Conservation (phyloP, 805 yeast species). For the Candida maris region DNA sequence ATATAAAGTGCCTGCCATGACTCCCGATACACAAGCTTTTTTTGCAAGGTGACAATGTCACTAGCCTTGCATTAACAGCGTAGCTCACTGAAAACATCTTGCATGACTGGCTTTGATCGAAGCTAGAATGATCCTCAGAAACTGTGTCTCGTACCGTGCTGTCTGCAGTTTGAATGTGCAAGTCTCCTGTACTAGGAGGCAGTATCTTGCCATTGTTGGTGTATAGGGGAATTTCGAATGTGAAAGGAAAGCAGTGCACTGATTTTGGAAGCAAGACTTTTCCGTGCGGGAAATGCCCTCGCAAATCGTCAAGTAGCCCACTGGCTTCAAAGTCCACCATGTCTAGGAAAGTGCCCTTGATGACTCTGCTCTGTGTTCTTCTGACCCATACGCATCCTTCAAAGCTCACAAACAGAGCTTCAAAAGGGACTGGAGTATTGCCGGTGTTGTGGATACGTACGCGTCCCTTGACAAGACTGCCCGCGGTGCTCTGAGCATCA, state of each 20-base stretch:
- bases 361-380: conserved; percentile 8
- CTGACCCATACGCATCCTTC: conserved; percentile 37
- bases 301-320: conserved; percentile 13
- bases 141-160: background rate
- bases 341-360: conserved; percentile 31
- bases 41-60: conserved; percentile 5
- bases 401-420: conserved; percentile 41
- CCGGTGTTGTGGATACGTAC: conserved; percentile 15
- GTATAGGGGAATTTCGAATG: conserved; percentile 15
- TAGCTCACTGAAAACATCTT: conserved; percentile 14
- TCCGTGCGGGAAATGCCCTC: conserved; percentile 15
- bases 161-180: conserved; percentile 6
- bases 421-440: conserved; percentile 32
- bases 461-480: conserved; percentile 12
- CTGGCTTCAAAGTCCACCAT: conserved; percentile 37
- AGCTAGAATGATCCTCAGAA: background rate
- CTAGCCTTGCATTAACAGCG: conserved; percentile 15
- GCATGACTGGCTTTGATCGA: conserved; percentile 1
- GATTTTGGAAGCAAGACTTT: conserved; percentile 12
- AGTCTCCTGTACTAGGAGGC: conserved; percentile 18
- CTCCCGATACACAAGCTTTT: conserved; percentile 8
- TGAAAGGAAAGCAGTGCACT: conserved; percentile 14
- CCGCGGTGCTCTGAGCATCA: conserved; percentile 10
- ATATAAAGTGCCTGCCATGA: conserved; percentile 15
- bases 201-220: conserved; percentile 10